Base-by-base conservation (phyloP, 1,284 basidiomycete species). In the Malassezia restricta region DNA sequence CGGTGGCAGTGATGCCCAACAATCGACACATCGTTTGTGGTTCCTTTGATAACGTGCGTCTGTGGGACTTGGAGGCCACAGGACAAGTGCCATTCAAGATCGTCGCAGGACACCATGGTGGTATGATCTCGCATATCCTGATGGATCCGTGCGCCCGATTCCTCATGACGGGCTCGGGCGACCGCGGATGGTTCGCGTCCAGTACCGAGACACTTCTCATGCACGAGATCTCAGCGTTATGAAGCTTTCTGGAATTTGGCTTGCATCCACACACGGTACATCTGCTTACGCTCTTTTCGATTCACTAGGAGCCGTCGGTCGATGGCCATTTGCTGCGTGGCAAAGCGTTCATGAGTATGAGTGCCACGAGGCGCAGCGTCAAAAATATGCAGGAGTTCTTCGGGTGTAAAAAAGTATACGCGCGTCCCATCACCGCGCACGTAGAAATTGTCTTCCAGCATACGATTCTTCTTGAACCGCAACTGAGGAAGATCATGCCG, bases 61-160 rank as follows among this genome's bases (percentile, higher is more conserved):
- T 98, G 40, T 98, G 91, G 91, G 89, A 96, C 66, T 86, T 61
- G 80, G 81, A 40, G 80, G 80, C 47, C 37, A 79, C 80, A 40
- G 58, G 59, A 41, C 70, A 62, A 49, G 68, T 70, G 8, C 65
- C 68, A 5, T 95, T 95, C 79, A 89, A 89, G 75, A 94, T 96
- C 58, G 87, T 98, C 35, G 86, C 90, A 5, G 92, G 92, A 0
- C 91, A 96, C 75, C 88, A 95, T 75, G 90, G 91, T 29, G 91
- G 89, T 1, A 86, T 83, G 56, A 81, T 95, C 14, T 92, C 88
- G 5, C 84, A 86, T 63, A 86, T 94, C 81, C 74, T 91, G 57
- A 79, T 96, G 43, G 92, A 96, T 76, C 80, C 84, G 30, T 84
- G 83, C 3, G 83, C 81, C 24, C 78, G 83, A 50, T 96, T 91